phyloP scores from a whole-genome alignment of 805 yeast species.

The Lachancea waltii region DNA sequence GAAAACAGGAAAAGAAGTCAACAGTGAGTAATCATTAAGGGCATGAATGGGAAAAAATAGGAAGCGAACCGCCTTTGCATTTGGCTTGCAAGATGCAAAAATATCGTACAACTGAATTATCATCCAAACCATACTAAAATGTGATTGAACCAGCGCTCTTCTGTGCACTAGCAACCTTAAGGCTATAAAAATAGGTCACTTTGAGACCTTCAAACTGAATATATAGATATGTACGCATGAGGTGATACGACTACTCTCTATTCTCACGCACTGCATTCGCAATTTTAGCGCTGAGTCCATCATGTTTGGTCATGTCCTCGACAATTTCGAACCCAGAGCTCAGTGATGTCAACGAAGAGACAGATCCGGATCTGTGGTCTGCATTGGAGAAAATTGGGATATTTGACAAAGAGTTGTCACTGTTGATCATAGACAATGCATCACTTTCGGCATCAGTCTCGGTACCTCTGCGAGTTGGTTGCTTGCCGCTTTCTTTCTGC shows the following conservation, averaged over 20 bases:
- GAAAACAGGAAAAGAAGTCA: too few relatives aligned
- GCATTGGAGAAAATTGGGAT: slow-evolving; percentile 41
- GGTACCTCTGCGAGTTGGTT: slow-evolving; percentile 3
- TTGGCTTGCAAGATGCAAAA: too few relatives aligned
- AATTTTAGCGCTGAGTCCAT: slow-evolving; percentile 15
- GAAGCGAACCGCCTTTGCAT: too few relatives aligned
- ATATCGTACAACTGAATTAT: too few relatives aligned
- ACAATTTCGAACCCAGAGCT: slow-evolving; percentile 25
- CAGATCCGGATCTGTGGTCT: slow-evolving; percentile 26
- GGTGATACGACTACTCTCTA: slow-evolving; percentile 11
- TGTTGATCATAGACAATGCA: slow-evolving; percentile 36
- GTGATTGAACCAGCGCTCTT: too few relatives aligned
- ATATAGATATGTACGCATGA: too few relatives aligned
- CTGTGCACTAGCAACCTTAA: too few relatives aligned
- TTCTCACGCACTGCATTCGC: slow-evolving; percentile 26
- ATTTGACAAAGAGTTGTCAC: slow-evolving; percentile 35
- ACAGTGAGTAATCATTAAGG: too few relatives aligned
- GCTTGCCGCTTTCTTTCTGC: slow-evolving; percentile 15
- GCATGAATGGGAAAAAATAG: too few relatives aligned
- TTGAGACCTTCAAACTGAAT: too few relatives aligned
- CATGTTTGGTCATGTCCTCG: slow-evolving; percentile 4
- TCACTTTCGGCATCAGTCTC: slow-evolving; percentile 28
- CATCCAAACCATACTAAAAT: too few relatives aligned
- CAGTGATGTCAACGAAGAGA: slow-evolving; percentile 19
- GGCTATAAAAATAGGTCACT: too few relatives aligned